A percentile compares a stretch with the other conserved stretches of the same genome.
phyloP scores from a whole-genome alignment of 2,329 filamentous ascomycete species.

The Sarocladiaceae sp. region DNA sequence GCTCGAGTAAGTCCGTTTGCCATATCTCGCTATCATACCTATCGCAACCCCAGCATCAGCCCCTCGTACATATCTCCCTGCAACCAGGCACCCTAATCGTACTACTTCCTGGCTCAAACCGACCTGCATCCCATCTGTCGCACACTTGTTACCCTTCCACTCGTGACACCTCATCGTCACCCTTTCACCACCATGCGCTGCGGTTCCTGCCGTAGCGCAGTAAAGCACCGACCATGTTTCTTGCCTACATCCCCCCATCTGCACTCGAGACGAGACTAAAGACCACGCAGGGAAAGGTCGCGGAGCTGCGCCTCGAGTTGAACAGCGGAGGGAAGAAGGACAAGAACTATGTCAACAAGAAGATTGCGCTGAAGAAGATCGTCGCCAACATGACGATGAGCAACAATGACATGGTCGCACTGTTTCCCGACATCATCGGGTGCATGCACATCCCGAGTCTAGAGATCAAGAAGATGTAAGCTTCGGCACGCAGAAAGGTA shows the following conservation, averaged over 20 bases:
- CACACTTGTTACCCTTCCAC: not conserved
- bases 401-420: conserved; percentile 98
- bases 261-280: conserved; percentile 44
- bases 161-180: not conserved
- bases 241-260: conserved; percentile 42
- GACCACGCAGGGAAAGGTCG: conserved; percentile 87
- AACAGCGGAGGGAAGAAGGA: conserved; percentile 95
- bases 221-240: conserved; percentile 40
- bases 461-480: conserved; percentile 99
- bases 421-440: conserved; percentile 90
- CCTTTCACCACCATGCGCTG: not conserved
- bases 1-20: conserved; percentile 65
- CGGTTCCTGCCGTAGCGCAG: not conserved
- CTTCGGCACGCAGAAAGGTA: conserved; percentile 11
- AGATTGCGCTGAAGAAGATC: conserved; percentile 98
- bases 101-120: too few species aligned
- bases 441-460: conserved; percentile 94
- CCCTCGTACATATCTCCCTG: not conserved
- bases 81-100: too few species aligned
- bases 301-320: conserved; percentile 90
- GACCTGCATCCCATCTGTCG: not conserved
- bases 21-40: conserved; percentile 1
- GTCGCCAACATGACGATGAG: conserved; percentile 99
- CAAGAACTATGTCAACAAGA: conserved; percentile 91
- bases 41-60: not conserved